phyloP scores from a whole-genome alignment of 1,284 basidiomycete species.

The Termitomyces sp. region DNA sequence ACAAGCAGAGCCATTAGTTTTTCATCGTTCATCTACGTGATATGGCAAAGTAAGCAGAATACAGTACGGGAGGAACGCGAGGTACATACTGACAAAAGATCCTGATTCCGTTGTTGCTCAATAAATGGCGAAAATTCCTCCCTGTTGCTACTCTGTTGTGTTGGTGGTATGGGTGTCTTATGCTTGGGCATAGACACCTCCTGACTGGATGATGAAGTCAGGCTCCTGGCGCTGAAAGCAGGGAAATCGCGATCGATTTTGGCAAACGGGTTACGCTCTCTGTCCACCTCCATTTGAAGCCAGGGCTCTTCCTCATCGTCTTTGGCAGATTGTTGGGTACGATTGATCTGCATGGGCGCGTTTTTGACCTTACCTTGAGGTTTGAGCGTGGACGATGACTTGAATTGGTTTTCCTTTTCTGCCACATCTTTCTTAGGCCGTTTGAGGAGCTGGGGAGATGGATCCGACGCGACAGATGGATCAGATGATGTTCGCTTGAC shows the following conservation, averaged over 20 bases:
- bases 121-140: neutral
- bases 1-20: slow-evolving; percentile 13
- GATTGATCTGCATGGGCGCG: slow-evolving; percentile 1
- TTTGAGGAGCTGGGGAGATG: slow-evolving; percentile 34
- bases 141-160: neutral
- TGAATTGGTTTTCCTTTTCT: slow-evolving; percentile 36
- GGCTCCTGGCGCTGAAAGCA: slow-evolving; percentile 1
- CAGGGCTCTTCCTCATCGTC: slow-evolving; percentile 22
- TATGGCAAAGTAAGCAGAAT: neutral
- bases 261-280: slow-evolving; percentile 20
- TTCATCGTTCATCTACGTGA: slow-evolving; percentile 11
- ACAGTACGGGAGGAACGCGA: neutral
- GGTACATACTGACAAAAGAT: slow-evolving; percentile 15
- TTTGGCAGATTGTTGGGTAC: neutral
- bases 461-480: slow-evolving; percentile 27
- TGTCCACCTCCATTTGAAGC: slow-evolving; percentile 18
- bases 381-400: slow-evolving; percentile 4
- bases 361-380: slow-evolving; percentile 15
- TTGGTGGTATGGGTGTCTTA: neutral
- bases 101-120: slow-evolving; percentile 9
- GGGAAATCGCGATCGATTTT: slow-evolving; percentile 24
- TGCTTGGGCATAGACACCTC: neutral
- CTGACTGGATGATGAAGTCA: neutral
- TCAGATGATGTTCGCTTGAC: slow-evolving; percentile 45
- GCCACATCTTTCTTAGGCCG: slow-evolving; percentile 33